phyloP scores from a whole-genome alignment of 768 basidiomycete genomes.

The Podaxis mareebaensis region DNA sequence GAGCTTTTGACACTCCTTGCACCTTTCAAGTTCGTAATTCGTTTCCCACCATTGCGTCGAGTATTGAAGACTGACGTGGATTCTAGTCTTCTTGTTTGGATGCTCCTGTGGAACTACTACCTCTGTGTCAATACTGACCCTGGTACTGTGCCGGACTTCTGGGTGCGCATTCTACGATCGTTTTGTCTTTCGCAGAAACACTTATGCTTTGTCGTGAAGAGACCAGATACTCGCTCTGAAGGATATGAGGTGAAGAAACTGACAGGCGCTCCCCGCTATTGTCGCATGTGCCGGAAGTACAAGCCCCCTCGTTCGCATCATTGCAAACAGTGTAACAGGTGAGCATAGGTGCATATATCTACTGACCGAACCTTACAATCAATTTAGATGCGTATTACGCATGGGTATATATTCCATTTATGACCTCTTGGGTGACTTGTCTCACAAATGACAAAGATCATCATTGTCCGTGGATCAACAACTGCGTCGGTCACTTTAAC shows the following conservation, averaged over 20 bases:
- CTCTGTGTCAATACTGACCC: constrained; percentile 84
- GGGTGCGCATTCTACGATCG: constrained; percentile 53
- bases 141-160: constrained; percentile 73
- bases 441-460: constrained; percentile 55
- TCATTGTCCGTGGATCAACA: constrained; percentile 92
- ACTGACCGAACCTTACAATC: constrained; percentile 7
- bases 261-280: constrained; percentile 81
- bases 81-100: constrained; percentile 65
- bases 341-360: constrained; percentile 26
- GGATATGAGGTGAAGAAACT: constrained; percentile 90
- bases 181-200: constrained; percentile 1
- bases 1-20: constrained; percentile 74
- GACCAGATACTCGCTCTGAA: constrained; percentile 70
- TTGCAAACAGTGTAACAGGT: constrained; percentile 85
- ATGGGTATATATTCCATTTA: constrained; percentile 62
- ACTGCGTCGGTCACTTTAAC: constrained; percentile 92
- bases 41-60: too few relatives aligned
- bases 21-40: constrained; percentile 83
- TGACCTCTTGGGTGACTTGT: neutral
- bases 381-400: constrained; percentile 73
- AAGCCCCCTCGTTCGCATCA: constrained; percentile 94
- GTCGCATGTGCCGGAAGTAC: constrained; percentile 80
- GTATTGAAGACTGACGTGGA: neutral
- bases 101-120: constrained; percentile 89
- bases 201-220: constrained; percentile 39